phyloP scores from a whole-genome alignment of 1,139 yeast genomes.

The Blastobotrys malaysiensis region DNA sequence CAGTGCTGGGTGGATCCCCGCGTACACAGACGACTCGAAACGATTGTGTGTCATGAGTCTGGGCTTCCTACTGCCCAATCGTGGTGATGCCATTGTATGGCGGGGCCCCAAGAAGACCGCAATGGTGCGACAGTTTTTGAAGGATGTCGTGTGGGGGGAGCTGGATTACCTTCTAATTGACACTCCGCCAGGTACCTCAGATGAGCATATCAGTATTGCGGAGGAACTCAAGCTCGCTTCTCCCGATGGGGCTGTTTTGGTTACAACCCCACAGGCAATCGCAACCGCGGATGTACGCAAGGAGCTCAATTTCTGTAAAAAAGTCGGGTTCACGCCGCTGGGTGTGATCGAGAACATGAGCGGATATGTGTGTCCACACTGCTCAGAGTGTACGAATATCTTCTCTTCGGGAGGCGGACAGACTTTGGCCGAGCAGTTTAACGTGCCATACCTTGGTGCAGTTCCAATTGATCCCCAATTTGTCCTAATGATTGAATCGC shows the following conservation, averaged over 20 bases:
- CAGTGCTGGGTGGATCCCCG: conserved; percentile 89
- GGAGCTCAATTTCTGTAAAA: conserved; percentile 86
- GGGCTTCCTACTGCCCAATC: conserved; percentile 78
- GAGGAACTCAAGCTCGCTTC: conserved; percentile 72
- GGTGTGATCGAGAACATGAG: conserved; percentile 97
- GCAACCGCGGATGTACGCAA: conserved; percentile 91
- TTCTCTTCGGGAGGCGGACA: conserved; percentile 95
- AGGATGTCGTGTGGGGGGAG: conserved; percentile 87
- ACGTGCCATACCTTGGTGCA: conserved; percentile 69
- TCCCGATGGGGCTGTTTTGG: conserved; percentile 90
- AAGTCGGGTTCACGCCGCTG: conserved; percentile 71
- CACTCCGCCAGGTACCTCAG: conserved; percentile 98
- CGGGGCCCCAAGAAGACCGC: conserved; percentile 98
- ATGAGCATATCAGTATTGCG: conserved; percentile 95
- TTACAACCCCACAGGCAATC: conserved; percentile 94
- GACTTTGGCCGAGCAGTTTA: conserved; percentile 53
- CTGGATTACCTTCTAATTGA: conserved; percentile 82
- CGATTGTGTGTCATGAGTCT: conserved; percentile 64
- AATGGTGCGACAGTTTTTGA: conserved; percentile 88
- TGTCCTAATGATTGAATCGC: conserved; percentile 70
- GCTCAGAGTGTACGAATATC: conserved; percentile 80
- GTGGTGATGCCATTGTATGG: conserved; percentile 95
- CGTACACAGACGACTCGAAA: conserved; percentile 39
- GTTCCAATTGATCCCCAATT: conserved; percentile 92
- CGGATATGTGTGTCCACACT: conserved; percentile 92